Evolutionary conservation across 352 stramenopile genomes (phyloP), one percentile per base, ranked within the genome.

Genomic region (Poterioochromonas sp.): DNA sequence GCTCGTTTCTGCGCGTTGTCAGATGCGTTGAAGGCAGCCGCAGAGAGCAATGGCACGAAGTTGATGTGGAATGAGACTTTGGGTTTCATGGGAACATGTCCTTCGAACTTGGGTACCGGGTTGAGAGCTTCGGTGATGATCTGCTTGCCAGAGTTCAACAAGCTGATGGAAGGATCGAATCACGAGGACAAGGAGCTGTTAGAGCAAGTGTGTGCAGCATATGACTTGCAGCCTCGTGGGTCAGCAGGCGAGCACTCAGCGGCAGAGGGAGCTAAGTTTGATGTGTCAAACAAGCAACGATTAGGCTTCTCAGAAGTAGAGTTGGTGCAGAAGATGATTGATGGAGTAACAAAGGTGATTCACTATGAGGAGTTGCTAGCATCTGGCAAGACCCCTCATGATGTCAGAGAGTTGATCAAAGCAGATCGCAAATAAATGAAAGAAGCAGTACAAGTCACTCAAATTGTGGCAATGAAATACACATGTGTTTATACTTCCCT

Each of bases 261-360:
- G 18, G 88, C 88, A 22, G 85, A 88, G 29, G 90, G 88, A 32
- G 90, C 91, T 44, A 91, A 96, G 76, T 97, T 91, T 84, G 92
- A 97, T 77, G 88, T 97, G 78, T 96, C 91, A 5, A 97, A 97
- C 87, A 93, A 94, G 78, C 90, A 94, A 69, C 85, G 91, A 90
- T 64, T 97, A 76, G 92, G 92, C 12, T 94, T 94, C 78, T 95
- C 88, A 54, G 92, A 97, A 81, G 91, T 96, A 1, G 88, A 97
- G 80, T 87, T 97, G 37, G 93, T 97, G 76, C 93, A 96, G 86
- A 90, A 92, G 41, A 97, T 97, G 92, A 95, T 97, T 76, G 89
- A 97, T 80, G 92, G 92, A 35, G 88, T 97, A 53, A 88, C 84
- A 58, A 90, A 91, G 79, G 85, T 97, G 11, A 77, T 77, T 37